Conservation (phyloP, 2,329 filamentous ascomycete genomes). For the Xylariaceae sp. region DNA sequence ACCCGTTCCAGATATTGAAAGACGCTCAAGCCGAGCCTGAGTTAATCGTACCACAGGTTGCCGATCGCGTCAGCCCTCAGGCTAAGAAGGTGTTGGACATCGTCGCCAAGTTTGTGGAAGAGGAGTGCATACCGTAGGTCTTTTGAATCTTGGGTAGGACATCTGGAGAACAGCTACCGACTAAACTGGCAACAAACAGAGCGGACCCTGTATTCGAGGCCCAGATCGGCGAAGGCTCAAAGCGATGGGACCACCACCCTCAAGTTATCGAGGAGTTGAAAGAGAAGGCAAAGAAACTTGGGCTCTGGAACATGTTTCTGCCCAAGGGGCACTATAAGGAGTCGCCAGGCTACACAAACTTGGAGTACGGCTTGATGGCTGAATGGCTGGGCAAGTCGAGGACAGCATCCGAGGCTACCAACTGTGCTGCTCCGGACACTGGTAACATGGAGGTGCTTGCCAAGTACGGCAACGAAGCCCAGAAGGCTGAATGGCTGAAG, state of each 20-base stretch:
- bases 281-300: constrained; percentile 72
- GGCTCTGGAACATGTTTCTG: constrained; percentile 98
- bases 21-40: constrained; percentile 2
- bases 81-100: constrained; percentile 81
- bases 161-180: constrained; percentile 14
- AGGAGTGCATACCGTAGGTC: constrained; percentile 79
- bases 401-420: constrained; percentile 79
- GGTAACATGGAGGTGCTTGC: constrained; percentile 95
- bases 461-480: constrained; percentile 81
- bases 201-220: constrained; percentile 78
- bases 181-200: constrained; percentile 33
- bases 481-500: constrained; percentile 79
- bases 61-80: constrained; percentile 69
- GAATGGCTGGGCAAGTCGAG: constrained; percentile 88
- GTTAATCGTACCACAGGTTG: constrained; percentile 35
- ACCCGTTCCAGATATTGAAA: neutral
- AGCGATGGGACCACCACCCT: constrained; percentile 78
- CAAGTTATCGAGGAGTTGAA: constrained; percentile 85
- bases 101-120: constrained; percentile 94
- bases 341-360: constrained; percentile 88
- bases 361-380: constrained; percentile 97
- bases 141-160: neutral
- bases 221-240: constrained; percentile 71
- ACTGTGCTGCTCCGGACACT: constrained; percentile 87
- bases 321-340: constrained; percentile 93